phyloP scores from a whole-genome alignment of 1,284 basidiomycete genomes.

The Violaceomyces palustris region DNA sequence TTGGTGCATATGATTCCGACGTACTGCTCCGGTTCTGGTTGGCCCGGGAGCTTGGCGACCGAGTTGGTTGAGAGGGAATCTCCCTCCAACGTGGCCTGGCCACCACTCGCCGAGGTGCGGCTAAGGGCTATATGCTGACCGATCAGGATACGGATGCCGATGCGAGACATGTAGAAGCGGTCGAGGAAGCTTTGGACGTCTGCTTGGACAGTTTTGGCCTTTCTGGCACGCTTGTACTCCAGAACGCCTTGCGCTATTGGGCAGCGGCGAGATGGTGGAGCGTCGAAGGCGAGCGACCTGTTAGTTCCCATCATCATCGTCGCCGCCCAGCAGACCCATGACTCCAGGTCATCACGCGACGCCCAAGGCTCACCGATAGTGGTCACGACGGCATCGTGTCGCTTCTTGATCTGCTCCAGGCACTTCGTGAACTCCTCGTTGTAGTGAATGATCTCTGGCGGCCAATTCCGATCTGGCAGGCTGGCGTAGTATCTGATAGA shows the following conservation, averaged over 20 bases:
- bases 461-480: constrained; percentile 68
- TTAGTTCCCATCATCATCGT: too few relatives aligned
- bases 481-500: constrained; percentile 77
- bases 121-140: constrained; percentile 52
- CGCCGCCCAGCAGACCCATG: too few relatives aligned
- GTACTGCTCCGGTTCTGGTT: constrained; percentile 61
- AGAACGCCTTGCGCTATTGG: constrained; percentile 68
- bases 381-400: constrained; percentile 96
- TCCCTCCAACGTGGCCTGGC: too few relatives aligned
- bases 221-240: constrained; percentile 60
- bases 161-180: constrained; percentile 93
- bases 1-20: constrained; percentile 98
- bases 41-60: too few relatives aligned
- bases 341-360: too few relatives aligned
- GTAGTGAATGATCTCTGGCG: constrained; percentile 88
- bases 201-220: constrained; percentile 61
- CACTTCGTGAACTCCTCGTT: constrained; percentile 84
- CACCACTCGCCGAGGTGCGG: constrained; percentile 27
- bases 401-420: constrained; percentile 82
- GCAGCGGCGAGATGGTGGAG: not conserved
- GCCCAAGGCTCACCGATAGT: too few relatives aligned
- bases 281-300: not conserved
- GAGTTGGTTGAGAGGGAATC: too few relatives aligned
- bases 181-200: constrained; percentile 95
- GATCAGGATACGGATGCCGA: constrained; percentile 59